Percentiles rank a stretch among this genome's conserved stretches.
Evolutionary conservation across 2,329 filamentous ascomycete genomes (phyloP).

Genomic region (Stachybotrys echinatus): DNA sequence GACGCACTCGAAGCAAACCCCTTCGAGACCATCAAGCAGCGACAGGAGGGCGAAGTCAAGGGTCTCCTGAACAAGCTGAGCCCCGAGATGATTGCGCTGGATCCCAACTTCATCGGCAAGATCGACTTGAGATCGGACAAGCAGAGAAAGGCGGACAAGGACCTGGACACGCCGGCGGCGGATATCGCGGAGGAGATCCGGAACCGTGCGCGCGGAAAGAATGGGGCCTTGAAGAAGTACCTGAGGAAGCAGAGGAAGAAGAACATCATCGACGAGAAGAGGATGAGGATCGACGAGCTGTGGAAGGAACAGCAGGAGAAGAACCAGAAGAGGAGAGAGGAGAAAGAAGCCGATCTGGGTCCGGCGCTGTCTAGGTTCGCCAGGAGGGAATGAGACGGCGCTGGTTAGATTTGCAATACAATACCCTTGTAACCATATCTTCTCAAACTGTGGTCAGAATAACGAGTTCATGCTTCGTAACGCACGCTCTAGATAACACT

Average conservation of each 20-base stretch:
- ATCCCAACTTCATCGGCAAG: slow-evolving; percentile 87
- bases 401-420: slow-evolving; percentile 8
- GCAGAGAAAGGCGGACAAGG: slow-evolving; percentile 70
- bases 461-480: too few species aligned
- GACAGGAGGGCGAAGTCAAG: slow-evolving; percentile 89
- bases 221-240: slow-evolving; percentile 81
- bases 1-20: slow-evolving; percentile 92
- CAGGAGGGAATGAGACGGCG: slow-evolving; percentile 50
- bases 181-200: slow-evolving; percentile 57
- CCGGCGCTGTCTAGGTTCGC: slow-evolving; percentile 84
- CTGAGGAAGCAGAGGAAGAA: slow-evolving; percentile 85
- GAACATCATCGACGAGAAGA: slow-evolving; percentile 96
- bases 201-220: slow-evolving; percentile 84
- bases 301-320: slow-evolving; percentile 67
- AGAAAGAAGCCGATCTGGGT: slow-evolving; percentile 69
- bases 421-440: too few species aligned
- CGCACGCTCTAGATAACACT: too few species aligned
- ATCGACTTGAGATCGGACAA: slow-evolving; percentile 77
- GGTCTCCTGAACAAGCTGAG: slow-evolving; percentile 87
- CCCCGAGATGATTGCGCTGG: slow-evolving; percentile 93
- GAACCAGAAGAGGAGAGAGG: slow-evolving; percentile 55
- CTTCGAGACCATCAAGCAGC: slow-evolving; percentile 88
- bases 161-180: slow-evolving; percentile 65
- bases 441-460: too few species aligned
- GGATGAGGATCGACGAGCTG: slow-evolving; percentile 78